Base-by-base conservation (phyloP, 2,329 filamentous ascomycete species). In the Cladosporium velox region DNA sequence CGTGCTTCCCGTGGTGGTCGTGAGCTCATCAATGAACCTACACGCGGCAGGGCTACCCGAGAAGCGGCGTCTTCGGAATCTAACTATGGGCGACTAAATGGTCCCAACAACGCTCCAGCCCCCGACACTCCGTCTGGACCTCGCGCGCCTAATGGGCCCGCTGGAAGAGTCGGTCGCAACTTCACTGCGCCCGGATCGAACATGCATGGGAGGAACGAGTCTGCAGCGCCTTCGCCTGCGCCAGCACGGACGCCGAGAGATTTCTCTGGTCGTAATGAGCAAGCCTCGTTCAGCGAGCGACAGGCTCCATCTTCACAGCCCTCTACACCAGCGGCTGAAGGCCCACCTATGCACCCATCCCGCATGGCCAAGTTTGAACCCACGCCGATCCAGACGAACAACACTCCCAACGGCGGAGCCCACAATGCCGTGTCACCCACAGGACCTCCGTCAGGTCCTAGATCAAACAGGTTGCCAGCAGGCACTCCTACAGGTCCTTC, bases 71-170 rank as follows among this genome's bases (percentile, higher is more conserved):
- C 77, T 18, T 77, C 79, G 63, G 82, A 85, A 64, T 79, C 82
- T 12, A 81, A 79, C 59, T 84, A 83, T 70, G 83, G 82, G 34
- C 77, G 83, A 44, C 73, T 84, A 21, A 85, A 84, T 67, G 76
- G 76, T 32, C 77, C 49, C n/a, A 44, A 41, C 30, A 54, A 59
- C 30, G 59, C 47, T 49, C 21, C 64, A 8, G 10, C 47, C 30
- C 44, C 44, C 2, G 58, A 61, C 49, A 59, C 59, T 24, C 86
- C 86, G 28, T 85, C 84, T 47, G 87, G 86, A 1, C 86, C 86
- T 61, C 79, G 83, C 66, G 78, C 79, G 71, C 74, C 77, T 67
- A 80, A 77, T 67, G 78, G 76, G 64, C 69, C 73, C n/a, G 67
- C 73, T 64, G 74, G 74, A 12, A 74, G 79, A 52, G 74, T 74